Evolutionary conservation across 2,329 filamentous ascomycete species (phyloP).

Genomic region (Trichoderma endophyticum): DNA sequence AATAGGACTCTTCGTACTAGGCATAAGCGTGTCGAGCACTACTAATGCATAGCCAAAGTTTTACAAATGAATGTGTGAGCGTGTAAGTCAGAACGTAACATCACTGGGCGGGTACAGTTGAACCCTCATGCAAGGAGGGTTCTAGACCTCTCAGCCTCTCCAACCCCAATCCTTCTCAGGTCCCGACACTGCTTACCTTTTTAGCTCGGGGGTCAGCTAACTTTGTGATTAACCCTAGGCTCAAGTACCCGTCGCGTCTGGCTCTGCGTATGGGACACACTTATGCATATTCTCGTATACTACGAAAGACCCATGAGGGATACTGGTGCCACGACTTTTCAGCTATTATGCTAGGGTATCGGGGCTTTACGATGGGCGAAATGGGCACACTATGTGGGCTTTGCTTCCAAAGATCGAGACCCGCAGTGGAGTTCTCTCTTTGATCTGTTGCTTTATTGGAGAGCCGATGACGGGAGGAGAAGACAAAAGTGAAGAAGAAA

Average conservation of each 20-base stretch:
- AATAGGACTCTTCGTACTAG: not conserved
- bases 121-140: not conserved
- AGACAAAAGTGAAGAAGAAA: not conserved
- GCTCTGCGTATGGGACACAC: not conserved
- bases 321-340: constrained; percentile 2
- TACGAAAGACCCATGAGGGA: not conserved
- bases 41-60: not conserved
- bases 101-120: not conserved
- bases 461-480: not conserved
- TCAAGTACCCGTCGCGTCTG: not conserved
- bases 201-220: not conserved
- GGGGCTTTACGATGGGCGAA: not conserved
- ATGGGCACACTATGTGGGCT: not conserved
- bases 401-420: constrained; percentile 2
- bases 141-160: constrained; percentile 4
- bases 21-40: not conserved
- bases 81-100: not conserved
- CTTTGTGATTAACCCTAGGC: not conserved
- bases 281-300: not conserved
- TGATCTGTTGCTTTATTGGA: not conserved
- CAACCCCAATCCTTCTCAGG: not conserved
- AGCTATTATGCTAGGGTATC: not conserved
- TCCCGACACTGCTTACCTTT: not conserved
- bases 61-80: not conserved
- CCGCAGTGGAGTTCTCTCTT: not conserved